Evolutionary conservation across 495 filamentous ascomycete species (phyloP).

Genomic region (Xylaria longipes): DNA sequence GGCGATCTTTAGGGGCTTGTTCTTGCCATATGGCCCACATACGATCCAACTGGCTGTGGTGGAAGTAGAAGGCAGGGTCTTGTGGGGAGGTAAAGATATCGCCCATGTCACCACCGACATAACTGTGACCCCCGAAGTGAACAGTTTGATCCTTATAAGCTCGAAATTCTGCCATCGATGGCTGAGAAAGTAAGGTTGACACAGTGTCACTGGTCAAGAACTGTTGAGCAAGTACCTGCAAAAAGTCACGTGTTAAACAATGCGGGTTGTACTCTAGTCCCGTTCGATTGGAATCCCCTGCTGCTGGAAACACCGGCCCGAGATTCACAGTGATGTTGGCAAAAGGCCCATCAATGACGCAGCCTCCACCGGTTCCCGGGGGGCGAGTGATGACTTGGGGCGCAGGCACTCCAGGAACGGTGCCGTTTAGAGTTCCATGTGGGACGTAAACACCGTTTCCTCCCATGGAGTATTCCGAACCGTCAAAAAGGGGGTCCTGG

Average conservation of each 20-base stretch:
- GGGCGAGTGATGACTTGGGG: background rate
- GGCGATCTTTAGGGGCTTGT: conserved; percentile 30
- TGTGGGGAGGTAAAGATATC: conserved; percentile 47
- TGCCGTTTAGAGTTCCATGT: background rate
- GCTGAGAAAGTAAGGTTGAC: background rate
- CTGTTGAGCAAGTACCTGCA: background rate
- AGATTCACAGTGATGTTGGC: background rate
- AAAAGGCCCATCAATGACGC: background rate
- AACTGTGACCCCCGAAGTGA: background rate
- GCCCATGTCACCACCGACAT: background rate
- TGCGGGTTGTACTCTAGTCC: background rate
- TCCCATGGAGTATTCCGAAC: background rate
- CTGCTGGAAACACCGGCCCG: background rate
- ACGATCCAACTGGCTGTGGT: conserved; percentile 69
- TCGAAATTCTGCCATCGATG: background rate
- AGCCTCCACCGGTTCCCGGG: background rate
- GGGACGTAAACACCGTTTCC: background rate
- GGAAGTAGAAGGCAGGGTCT: conserved; percentile 68
- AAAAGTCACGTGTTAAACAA: background rate
- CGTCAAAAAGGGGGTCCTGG: background rate
- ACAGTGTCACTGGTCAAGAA: conserved; percentile 24
- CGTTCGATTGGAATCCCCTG: background rate
- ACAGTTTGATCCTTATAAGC: background rate
- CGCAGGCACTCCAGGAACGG: background rate
- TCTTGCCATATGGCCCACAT: conserved; percentile 70